These are phyloP conservation scores for Spergularia bocconei DNA, from an alignment of 148 eudicot genomes.

Conservation along the genomic window DNA sequence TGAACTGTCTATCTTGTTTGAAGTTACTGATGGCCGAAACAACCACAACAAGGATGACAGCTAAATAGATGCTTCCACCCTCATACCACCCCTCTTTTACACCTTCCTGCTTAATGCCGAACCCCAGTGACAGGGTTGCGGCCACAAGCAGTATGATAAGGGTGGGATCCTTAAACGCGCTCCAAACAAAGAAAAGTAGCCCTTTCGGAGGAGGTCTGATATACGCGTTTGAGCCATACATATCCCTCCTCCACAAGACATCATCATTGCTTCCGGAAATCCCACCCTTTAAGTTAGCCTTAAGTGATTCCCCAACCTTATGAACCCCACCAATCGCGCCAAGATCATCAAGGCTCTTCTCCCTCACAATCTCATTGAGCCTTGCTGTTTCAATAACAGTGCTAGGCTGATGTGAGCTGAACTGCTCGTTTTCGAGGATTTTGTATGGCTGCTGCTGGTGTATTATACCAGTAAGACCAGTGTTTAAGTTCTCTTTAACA, in stretches of 20 bases:
- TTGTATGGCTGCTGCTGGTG: constrained; percentile 8
- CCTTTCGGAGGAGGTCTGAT: constrained; percentile 64
- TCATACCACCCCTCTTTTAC: constrained; percentile 81
- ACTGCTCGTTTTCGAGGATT: constrained; percentile 18
- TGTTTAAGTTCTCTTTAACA: constrained; percentile 2
- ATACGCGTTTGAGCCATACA: constrained; percentile 65
- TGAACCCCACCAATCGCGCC: constrained; percentile 39
- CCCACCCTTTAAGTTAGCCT: constrained; percentile 45
- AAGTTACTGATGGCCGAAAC: constrained; percentile 74
- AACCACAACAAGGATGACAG: constrained; percentile 62
- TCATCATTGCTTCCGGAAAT: constrained; percentile 38
- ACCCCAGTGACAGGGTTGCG: constrained; percentile 75
- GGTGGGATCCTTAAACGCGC: constrained; percentile 63
- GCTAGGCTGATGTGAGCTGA: neutral
- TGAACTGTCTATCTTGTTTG: constrained; percentile 71
- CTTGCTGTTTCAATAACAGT: constrained; percentile 28
- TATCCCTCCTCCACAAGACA: constrained; percentile 31
- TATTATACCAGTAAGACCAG: neutral
- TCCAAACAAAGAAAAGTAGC: constrained; percentile 45
- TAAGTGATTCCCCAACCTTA: constrained; percentile 41
- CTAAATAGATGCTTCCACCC: constrained; percentile 79
- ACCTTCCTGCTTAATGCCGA: constrained; percentile 74
- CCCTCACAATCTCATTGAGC: constrained; percentile 48
- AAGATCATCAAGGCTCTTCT: constrained; percentile 40
- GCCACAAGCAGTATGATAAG: constrained; percentile 65